Base-by-base conservation (phyloP, 768 basidiomycete species). In the Hebeloma cylindrosporum region DNA sequence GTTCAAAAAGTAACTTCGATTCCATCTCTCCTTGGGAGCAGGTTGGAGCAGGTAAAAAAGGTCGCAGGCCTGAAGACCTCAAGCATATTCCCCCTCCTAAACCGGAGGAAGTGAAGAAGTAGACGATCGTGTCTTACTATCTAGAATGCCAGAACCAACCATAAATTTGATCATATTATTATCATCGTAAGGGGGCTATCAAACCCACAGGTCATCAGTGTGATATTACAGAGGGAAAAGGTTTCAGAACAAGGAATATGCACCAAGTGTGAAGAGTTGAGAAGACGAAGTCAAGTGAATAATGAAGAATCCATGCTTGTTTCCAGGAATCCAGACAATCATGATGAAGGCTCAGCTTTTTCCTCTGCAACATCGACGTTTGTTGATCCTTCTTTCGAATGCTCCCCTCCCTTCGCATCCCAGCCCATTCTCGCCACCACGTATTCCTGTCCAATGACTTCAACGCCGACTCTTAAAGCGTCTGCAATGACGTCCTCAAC, bases 401-500 rank as follows among this genome's bases (percentile, higher is more conserved):
- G 37, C 21, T 56, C 61, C 26, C 47, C 60, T 35, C 28, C 38
- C 14, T 70, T 75, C 26, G 65, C 71, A 7, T 64, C 74, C 87
- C 90, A 93, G 1, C 90, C 83, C 92, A 93, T 93, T 46, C 92
- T 71, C 25, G 80, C 75, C 30, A 85, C 88, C 10, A 94, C 73
- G 58, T 94, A 94, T 58, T 95, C 91, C 66, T 97, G 93, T 2
- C 93, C 93, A 48, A 97, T 70, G 13, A 93, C 80, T 68, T 97
- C 94, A 21, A 95, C 81, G 6, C 86, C 89, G 10, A 91, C 72
- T 44, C 90, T 72, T 46, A 99, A 67, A 0, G 82, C 79, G 57
- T 97, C 95, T 3, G 93, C 94, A 49, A 97, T 78, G 28, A 88
- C 64, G 59, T 99, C 94, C 65, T 99, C 96, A 9, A 98, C 93